Percentiles rank a stretch among this genome's conserved stretches.
Evolutionary conservation across 345 rosid genomes (phyloP).

Genomic region (Corchorus olitorius): DNA sequence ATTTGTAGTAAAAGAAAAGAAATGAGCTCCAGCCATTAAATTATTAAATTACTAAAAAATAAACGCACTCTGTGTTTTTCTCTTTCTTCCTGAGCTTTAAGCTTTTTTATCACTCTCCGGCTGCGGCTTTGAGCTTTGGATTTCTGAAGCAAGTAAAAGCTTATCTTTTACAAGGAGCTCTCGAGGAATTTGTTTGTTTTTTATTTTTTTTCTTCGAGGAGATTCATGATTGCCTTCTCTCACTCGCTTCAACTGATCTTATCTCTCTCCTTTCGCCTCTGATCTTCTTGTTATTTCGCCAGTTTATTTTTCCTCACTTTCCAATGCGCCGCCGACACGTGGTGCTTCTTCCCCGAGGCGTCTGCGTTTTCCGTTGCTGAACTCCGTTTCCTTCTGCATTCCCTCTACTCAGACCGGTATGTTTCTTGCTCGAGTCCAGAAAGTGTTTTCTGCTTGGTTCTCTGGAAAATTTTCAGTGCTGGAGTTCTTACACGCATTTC

Average conservation of each 20-base stretch:
- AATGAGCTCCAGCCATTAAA: conserved; percentile 20
- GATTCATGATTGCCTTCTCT: conserved; percentile 4
- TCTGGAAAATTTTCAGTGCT: not conserved
- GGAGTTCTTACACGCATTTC: not conserved
- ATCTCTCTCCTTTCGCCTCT: conserved; percentile 5
- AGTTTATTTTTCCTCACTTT: not conserved
- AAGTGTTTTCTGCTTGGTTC: conserved; percentile 25
- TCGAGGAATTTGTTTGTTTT: not conserved
- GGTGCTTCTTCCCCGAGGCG: not conserved
- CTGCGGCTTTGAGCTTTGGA: not conserved
- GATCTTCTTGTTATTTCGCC: conserved; percentile 17
- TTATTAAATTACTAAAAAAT: not conserved
- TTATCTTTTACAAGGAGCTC: not conserved
- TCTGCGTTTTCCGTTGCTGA: conserved; percentile 18
- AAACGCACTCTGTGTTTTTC: not conserved
- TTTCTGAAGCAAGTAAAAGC: not conserved
- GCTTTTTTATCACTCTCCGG: not conserved
- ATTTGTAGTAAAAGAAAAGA: not conserved
- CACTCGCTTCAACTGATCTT: not conserved
- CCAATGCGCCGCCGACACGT: conserved; percentile 37
- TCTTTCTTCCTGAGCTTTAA: not conserved
- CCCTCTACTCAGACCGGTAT: conserved; percentile 25
- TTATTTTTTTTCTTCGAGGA: not conserved
- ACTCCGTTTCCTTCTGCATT: conserved; percentile 27
- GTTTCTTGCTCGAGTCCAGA: conserved; percentile 6